These are phyloP conservation scores for Stygiomarasmius scandens DNA, from an alignment of 1,284 basidiomycete species.

Conservation along the genomic window DNA sequence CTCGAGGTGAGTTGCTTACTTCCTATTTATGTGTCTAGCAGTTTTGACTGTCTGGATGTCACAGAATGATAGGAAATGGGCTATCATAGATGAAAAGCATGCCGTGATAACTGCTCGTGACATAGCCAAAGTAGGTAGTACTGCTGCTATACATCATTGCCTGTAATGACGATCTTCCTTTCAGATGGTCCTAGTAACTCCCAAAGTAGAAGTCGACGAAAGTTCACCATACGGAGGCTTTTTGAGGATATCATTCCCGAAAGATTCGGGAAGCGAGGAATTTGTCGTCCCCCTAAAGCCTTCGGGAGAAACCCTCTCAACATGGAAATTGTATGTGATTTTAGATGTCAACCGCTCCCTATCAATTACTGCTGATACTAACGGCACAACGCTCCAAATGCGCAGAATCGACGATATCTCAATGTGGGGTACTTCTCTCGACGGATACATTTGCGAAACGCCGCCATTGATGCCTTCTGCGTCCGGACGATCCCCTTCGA, in stretches of 20 bases:
- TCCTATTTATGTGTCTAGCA: background rate
- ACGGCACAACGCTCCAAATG: no score
- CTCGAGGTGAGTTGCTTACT: constrained; percentile 52
- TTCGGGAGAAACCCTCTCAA: constrained; percentile 43
- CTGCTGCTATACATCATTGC: no score
- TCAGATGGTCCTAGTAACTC: constrained; percentile 70
- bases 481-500: constrained; percentile 43
- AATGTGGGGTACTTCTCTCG: constrained; percentile 53
- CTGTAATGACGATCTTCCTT: background rate
- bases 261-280: constrained; percentile 51
- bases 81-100: constrained; percentile 60
- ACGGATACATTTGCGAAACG: constrained; percentile 66
- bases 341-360: background rate
- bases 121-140: constrained; percentile 57
- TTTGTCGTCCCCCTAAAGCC: constrained; percentile 65
- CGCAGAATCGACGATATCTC: constrained; percentile 54
- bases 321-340: constrained; percentile 57
- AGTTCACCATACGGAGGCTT: constrained; percentile 46
- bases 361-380: background rate
- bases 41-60: background rate
- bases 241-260: constrained; percentile 61
- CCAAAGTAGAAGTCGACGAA: constrained; percentile 51
- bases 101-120: constrained; percentile 67
- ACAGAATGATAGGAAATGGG: constrained; percentile 72
- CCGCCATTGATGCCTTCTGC: constrained; percentile 24